Evolutionary conservation across 495 filamentous ascomycete species (phyloP).

Genomic region (Neurospora sp.): DNA sequence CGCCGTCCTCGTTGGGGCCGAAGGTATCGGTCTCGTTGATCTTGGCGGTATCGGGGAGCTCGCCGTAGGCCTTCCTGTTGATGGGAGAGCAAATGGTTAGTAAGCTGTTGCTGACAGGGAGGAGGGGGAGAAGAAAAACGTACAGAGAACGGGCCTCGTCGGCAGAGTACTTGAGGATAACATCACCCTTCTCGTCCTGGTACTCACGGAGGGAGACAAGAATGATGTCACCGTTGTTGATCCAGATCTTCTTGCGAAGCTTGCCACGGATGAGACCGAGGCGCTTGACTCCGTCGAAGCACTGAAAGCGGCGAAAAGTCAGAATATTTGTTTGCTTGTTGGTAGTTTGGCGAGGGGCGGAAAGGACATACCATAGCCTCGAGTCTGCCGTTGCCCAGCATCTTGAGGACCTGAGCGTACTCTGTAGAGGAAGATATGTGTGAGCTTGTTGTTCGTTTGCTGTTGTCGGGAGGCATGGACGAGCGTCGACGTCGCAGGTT

Average conservation of each 20-base stretch:
- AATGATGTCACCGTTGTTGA: conserved; percentile 99
- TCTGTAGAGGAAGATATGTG: conserved; percentile 38
- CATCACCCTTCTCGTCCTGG: conserved; percentile 97
- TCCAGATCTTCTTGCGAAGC: conserved; percentile 96
- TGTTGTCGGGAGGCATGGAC: neutral
- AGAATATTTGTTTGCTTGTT: neutral
- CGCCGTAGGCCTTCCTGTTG: conserved; percentile 74
- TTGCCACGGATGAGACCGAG: conserved; percentile 87
- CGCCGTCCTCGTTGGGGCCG: conserved; percentile 58
- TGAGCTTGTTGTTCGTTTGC: conserved; percentile 13
- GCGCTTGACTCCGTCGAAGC: conserved; percentile 89
- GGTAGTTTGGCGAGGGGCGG: neutral
- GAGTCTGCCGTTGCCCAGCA: conserved; percentile 95
- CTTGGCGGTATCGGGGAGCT: conserved; percentile 95
- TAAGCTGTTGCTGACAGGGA: neutral
- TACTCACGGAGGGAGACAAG: conserved; percentile 94
- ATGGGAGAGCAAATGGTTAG: conserved; percentile 2
- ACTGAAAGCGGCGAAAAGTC: conserved; percentile 68
- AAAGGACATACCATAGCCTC: conserved; percentile 49
- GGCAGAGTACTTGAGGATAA: conserved; percentile 97
- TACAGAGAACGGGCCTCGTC: conserved; percentile 85
- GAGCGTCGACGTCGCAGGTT: neutral
- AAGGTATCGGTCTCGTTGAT: conserved; percentile 99
- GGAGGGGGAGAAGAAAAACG: conserved; percentile 1
- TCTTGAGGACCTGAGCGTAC: conserved; percentile 97